Evolutionary conservation across 345 rosid genomes (phyloP), one percentile per base, ranked within the genome.

Genomic region (Streptanthus diversifolius): DNA sequence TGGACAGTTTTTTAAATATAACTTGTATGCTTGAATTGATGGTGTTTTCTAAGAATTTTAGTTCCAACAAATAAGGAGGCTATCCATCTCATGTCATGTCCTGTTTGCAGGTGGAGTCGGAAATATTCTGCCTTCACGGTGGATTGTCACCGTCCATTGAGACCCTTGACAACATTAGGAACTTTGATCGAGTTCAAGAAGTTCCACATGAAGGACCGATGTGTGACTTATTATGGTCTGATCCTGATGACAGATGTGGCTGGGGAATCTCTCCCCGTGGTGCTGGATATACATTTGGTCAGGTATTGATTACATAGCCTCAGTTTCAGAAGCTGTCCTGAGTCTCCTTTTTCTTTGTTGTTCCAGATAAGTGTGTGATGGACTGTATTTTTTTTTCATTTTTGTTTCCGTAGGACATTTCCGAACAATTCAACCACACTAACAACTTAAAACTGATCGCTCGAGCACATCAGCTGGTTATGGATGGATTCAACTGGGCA

Each of bases 201-300:
- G 97, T 95, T 74, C 99, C 97, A 8, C 95, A 91, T 48, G 97
- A 95, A 83, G 99, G 99, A 32, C 96, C 99, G 33, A 95, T 95
- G 99, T 95, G 99, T 82, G 99, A 95, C 80, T 88, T 95, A 37
- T 83, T 95, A 74, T 95, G 99, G 97, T 91, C 97, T 80, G 97
- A 95, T 75, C 99, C 97, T 15, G 99, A 95, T 74, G 97, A 95
- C 70, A 82, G 99, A 36, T 91, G 97, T 75, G 97, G 99, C 52
- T 95, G 99, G 99, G 99, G 97, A 11, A 95, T 95, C 77, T 95
- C 99, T 68, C 99, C 97, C 15, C 89, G 95, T 65, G 99, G 99
- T 70, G 98, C 98, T 30, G 98, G 98, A 55, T 93, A 91, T 80
- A 93, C 98, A 49, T 93, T 93, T 82, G 99, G 97, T 74, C 97